These are phyloP conservation scores for Graphilbum fragrans DNA, from an alignment of 2,329 filamentous ascomycete genomes.

Conservation along the genomic window DNA sequence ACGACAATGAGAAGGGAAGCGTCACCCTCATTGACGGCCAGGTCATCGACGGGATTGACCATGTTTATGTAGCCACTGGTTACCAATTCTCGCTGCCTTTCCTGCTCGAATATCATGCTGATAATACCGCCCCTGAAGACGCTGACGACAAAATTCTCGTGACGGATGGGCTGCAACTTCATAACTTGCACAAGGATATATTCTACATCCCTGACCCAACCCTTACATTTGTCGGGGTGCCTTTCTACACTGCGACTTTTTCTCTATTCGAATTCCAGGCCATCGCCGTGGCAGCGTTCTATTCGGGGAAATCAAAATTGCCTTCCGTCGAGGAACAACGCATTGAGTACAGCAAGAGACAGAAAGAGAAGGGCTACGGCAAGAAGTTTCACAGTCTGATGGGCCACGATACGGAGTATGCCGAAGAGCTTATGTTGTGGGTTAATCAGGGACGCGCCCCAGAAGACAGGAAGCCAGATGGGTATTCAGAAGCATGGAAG, in stretches of 20 bases:
- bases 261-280: slow-evolving; percentile 61
- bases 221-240: slow-evolving; percentile 51
- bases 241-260: slow-evolving; percentile 55
- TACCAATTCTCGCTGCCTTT: slow-evolving; percentile 43
- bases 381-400: slow-evolving; percentile 24
- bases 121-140: slow-evolving; percentile 23
- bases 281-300: slow-evolving; percentile 43
- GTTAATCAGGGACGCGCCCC: slow-evolving; percentile 8
- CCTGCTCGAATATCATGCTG: slow-evolving; percentile 33
- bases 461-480: not conserved
- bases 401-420: slow-evolving; percentile 13
- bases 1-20: slow-evolving; percentile 22
- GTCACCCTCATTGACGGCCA: slow-evolving; percentile 41
- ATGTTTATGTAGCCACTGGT: slow-evolving; percentile 54
- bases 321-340: slow-evolving; percentile 29
- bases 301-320: slow-evolving; percentile 35
- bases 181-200: slow-evolving; percentile 49
- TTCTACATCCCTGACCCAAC: slow-evolving; percentile 59
- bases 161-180: slow-evolving; percentile 39
- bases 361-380: slow-evolving; percentile 18
- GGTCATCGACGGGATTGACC: slow-evolving; percentile 42
- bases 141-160: slow-evolving; percentile 27
- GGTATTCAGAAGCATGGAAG: slow-evolving; percentile 1
- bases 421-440: slow-evolving; percentile 13
- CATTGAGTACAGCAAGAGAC: slow-evolving; percentile 19